Conservation (phyloP, 2,329 filamentous ascomycete genomes). For the Fusarium mangiferae region DNA sequence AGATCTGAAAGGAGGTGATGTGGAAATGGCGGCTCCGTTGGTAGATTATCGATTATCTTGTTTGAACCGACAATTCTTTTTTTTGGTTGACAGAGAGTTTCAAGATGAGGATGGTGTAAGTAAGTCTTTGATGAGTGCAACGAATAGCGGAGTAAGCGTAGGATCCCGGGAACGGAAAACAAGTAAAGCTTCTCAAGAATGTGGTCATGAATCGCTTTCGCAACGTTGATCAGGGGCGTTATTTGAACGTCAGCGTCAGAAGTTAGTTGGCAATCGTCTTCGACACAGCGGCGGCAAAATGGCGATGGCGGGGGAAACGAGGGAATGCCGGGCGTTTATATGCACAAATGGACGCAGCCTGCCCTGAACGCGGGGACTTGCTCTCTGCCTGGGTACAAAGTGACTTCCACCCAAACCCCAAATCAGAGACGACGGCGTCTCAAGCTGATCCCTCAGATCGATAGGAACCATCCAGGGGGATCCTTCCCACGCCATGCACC, state of each 20-base stretch:
- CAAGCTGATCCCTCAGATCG: constrained; percentile 26
- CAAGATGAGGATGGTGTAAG: background rate
- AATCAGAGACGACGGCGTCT: constrained; percentile 34
- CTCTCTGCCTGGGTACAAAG: background rate
- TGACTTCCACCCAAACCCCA: constrained; percentile 25
- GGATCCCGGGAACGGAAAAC: background rate
- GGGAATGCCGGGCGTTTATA: constrained; percentile 62
- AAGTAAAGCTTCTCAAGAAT: background rate
- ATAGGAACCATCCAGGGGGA: constrained; percentile 19
- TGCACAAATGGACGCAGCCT: constrained; percentile 46
- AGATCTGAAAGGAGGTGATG: background rate
- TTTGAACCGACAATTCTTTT: background rate
- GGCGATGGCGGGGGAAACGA: constrained; percentile 40
- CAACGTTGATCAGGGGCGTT: constrained; percentile 16
- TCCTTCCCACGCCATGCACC: constrained; percentile 1
- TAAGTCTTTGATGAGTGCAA: background rate
- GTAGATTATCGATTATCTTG: background rate
- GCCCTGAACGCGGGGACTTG: constrained; percentile 34
- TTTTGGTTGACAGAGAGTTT: background rate
- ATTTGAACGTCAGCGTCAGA: constrained; percentile 1
- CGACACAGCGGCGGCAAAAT: constrained; percentile 37
- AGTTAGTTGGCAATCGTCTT: constrained; percentile 38
- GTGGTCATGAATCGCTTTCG: constrained; percentile 10
- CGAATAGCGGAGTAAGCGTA: background rate
- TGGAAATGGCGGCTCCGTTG: background rate